These are phyloP conservation scores for Zea luxurians DNA, from an alignment of 176 grass and related monocot genomes.

Conservation along the genomic window DNA sequence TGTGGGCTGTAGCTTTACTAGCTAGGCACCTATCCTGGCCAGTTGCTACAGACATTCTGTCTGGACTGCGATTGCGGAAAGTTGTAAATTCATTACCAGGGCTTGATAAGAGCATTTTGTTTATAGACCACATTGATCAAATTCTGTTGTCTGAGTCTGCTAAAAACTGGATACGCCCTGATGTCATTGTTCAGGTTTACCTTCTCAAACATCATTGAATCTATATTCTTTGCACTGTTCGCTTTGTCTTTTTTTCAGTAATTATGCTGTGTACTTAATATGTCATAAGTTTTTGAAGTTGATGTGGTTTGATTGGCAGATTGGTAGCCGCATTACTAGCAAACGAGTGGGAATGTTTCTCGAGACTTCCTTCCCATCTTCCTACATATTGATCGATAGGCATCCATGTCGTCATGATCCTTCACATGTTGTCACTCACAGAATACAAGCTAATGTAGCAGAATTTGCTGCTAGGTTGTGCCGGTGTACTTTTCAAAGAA, in stretches of 20 bases:
- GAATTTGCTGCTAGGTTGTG: conserved; percentile 66
- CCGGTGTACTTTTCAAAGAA: conserved; percentile 49
- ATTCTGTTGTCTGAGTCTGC: conserved; percentile 77
- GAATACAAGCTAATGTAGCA: conserved; percentile 71
- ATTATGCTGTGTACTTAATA: conserved; percentile 17
- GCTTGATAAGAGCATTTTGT: conserved; percentile 46
- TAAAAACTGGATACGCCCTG: conserved; percentile 69
- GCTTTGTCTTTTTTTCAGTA: neutral
- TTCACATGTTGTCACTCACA: conserved; percentile 86
- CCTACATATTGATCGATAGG: conserved; percentile 83
- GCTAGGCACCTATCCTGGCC: conserved; percentile 88
- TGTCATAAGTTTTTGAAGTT: conserved; percentile 39
- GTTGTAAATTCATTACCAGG: conserved; percentile 54
- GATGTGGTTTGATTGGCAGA: conserved; percentile 50
- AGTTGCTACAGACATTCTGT: conserved; percentile 81
- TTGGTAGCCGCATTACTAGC: conserved; percentile 94
- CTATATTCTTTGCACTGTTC: conserved; percentile 5
- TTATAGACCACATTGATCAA: conserved; percentile 86
- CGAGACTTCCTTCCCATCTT: conserved; percentile 63
- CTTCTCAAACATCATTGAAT: conserved; percentile 16
- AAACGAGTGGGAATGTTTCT: conserved; percentile 73
- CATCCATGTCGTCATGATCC: conserved; percentile 91
- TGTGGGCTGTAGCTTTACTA: conserved; percentile 69
- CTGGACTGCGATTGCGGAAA: conserved; percentile 76
- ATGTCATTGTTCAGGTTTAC: conserved; percentile 83